Evolutionary conservation across 2,329 filamentous ascomycete species (phyloP).

Genomic region (Neopestalotiopsis sp.): DNA sequence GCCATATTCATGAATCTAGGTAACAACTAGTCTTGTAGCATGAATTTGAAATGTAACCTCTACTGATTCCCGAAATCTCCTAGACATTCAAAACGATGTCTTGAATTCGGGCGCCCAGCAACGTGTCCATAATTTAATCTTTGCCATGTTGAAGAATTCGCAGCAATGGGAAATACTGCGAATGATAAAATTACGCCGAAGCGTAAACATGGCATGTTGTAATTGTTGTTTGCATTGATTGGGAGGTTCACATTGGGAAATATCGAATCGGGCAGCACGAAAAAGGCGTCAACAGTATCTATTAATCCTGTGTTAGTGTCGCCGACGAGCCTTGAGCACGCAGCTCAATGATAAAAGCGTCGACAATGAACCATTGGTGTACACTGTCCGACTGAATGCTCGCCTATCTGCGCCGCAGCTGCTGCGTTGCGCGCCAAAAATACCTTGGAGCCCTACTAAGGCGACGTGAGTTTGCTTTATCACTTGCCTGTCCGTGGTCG

Average conservation of each 20-base stretch:
- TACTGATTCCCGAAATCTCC: constrained; percentile 64
- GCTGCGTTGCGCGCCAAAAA: neutral
- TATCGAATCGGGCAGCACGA: neutral
- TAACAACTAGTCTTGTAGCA: neutral
- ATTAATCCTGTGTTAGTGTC: neutral
- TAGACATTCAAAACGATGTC: constrained; percentile 59
- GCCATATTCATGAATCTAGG: too few species aligned
- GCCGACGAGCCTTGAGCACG: neutral
- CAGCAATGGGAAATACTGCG: constrained; percentile 51
- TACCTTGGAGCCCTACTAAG: neutral
- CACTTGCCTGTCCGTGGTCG: too few species aligned
- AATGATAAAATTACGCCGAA: constrained; percentile 45
- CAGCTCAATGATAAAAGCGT: neutral
- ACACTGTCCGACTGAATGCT: neutral
- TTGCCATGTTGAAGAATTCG: constrained; percentile 64
- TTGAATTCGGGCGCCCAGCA: constrained; percentile 63
- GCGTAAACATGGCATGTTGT: constrained; percentile 17
- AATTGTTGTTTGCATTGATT: neutral
- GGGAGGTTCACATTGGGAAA: neutral
- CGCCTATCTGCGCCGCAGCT: neutral
- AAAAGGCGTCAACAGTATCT: constrained; percentile 1
- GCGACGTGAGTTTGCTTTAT: too few species aligned
- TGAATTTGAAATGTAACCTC: constrained; percentile 53
- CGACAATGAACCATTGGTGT: neutral
- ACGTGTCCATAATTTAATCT: constrained; percentile 53